Conservation (phyloP, 2,329 filamentous ascomycete genomes). For the Lachnellula arida region DNA sequence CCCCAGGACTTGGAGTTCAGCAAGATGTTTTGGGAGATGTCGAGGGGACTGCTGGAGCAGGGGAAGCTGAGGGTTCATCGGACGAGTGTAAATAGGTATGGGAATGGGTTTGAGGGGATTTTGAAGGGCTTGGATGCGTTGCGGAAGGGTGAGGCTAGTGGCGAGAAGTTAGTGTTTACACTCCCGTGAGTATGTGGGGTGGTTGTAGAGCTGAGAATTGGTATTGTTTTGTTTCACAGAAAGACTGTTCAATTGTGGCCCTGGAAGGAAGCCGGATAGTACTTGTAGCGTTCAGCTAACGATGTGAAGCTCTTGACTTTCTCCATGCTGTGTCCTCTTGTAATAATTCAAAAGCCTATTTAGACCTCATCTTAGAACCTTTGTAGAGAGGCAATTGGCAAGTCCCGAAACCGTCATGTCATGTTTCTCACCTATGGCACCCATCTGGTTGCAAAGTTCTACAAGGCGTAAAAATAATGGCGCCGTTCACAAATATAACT, state of each 20-base stretch:
- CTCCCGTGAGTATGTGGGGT: not conserved
- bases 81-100: conserved; percentile 23
- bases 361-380: too few relatives aligned
- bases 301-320: too few relatives aligned
- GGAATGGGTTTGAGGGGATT: conserved; percentile 30
- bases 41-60: conserved; percentile 32
- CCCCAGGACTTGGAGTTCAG: conserved; percentile 35
- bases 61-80: conserved; percentile 37
- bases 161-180: conserved; percentile 43
- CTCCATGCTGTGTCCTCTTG: too few relatives aligned
- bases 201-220: not conserved
- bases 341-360: too few relatives aligned
- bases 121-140: conserved; percentile 26
- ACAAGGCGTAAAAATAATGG: too few relatives aligned
- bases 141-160: conserved; percentile 34
- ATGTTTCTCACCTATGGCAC: too few relatives aligned
- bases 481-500: too few relatives aligned
- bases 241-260: not conserved
- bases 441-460: too few relatives aligned
- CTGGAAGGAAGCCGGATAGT: too few relatives aligned
- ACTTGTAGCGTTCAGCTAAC: too few relatives aligned
- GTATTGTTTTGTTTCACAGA: not conserved
- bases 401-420: too few relatives aligned
- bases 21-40: conserved; percentile 36
- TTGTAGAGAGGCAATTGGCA: too few relatives aligned